These are phyloP conservation scores for Amauroascus niger DNA, from an alignment of 2,329 filamentous ascomycete species.

Conservation along the genomic window DNA sequence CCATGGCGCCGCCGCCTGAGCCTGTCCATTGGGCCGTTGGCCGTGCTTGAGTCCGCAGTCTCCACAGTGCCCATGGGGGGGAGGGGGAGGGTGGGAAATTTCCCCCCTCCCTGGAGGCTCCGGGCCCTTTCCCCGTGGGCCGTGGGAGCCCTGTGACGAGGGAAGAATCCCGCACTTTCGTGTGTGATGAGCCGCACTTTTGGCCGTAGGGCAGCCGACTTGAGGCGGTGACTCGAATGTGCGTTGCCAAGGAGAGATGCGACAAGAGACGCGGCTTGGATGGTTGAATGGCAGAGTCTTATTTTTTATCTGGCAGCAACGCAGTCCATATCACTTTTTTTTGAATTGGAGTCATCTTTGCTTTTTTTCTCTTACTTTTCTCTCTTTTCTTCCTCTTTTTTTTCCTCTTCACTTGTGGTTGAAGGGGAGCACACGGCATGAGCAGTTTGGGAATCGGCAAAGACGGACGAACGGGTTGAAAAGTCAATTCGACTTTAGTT, in stretches of 20 bases:
- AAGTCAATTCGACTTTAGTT: no score
- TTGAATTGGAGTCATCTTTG: no score
- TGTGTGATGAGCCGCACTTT: background rate
- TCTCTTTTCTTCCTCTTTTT: no score
- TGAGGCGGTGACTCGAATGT: slow-evolving; percentile 4
- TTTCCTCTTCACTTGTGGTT: no score
- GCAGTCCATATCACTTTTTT: no score
- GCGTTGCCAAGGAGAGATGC: background rate
- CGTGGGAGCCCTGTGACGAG: background rate
- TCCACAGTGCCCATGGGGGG: background rate
- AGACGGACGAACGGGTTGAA: no score
- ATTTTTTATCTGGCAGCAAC: background rate
- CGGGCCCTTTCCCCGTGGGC: background rate
- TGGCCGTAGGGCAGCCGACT: background rate
- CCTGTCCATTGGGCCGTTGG: background rate
- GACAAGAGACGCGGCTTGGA: background rate
- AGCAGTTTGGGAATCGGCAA: no score
- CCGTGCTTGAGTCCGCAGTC: background rate
- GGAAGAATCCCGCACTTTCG: background rate
- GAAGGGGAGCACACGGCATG: no score
- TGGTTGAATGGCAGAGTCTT: no score
- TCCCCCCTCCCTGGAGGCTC: no score
- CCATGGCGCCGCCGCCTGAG: background rate
- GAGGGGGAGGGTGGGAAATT: no score
- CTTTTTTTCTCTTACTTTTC: no score